Percentiles rank a stretch among this genome's conserved stretches.
These are phyloP conservation scores for Agrocybe chaxingu DNA, from an alignment of 768 basidiomycete genomes.

Conservation along the genomic window DNA sequence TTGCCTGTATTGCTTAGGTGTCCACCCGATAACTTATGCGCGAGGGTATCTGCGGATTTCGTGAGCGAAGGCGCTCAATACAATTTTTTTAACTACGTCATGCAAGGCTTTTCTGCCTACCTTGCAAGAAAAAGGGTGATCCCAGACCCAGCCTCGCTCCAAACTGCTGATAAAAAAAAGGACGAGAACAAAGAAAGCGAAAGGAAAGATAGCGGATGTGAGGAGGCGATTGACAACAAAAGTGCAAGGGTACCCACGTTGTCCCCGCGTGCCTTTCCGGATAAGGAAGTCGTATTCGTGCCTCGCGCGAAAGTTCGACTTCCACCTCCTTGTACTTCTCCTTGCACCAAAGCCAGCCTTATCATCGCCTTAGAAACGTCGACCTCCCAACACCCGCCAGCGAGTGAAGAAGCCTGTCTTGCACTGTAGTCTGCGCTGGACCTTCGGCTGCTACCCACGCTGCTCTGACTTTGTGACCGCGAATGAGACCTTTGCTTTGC, in stretches of 20 bases:
- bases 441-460: conserved; percentile 37
- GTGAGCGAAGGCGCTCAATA: conserved; percentile 2
- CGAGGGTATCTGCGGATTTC: conserved; percentile 25
- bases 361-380: conserved; percentile 56
- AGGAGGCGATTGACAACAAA: conserved; percentile 23
- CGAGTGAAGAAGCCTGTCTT: conserved; percentile 37
- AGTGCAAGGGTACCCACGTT: conserved; percentile 32
- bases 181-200: conserved; percentile 18
- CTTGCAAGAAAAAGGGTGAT: conserved; percentile 38
- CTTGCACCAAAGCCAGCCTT: conserved; percentile 39
- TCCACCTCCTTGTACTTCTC: conserved; percentile 19
- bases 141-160: conserved; percentile 26
- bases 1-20: conserved; percentile 15
- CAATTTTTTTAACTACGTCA: conserved; percentile 1
- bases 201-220: conserved; percentile 25
- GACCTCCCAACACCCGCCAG: conserved; percentile 52
- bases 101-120: conserved; percentile 19
- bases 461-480: conserved; percentile 30
- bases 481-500: conserved; percentile 16
- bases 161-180: conserved; percentile 24
- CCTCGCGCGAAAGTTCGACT: conserved; percentile 10
- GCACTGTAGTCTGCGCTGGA: conserved; percentile 59
- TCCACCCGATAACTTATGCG: conserved; percentile 31
- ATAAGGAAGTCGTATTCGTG: conserved; percentile 22
- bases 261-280: conserved; percentile 36